These are phyloP conservation scores for Thalassia testudinum DNA, from an alignment of 116 monocot species.

Conservation along the genomic window DNA sequence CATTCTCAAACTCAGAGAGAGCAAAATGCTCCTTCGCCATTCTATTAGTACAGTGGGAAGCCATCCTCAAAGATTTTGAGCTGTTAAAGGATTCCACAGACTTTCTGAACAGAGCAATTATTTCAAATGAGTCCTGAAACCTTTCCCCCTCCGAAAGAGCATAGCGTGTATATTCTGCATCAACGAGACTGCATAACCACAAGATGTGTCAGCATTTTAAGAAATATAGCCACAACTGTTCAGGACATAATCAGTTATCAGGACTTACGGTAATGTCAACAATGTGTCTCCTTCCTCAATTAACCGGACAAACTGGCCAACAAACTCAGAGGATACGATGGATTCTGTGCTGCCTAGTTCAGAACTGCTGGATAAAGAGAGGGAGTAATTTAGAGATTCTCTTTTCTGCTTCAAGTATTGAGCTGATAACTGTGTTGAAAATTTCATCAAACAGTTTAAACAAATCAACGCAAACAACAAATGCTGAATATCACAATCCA, in stretches of 20 bases:
- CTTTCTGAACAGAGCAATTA: conserved; percentile 66
- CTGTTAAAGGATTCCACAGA: conserved; percentile 68
- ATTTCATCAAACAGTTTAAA: not conserved
- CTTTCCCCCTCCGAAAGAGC: conserved; percentile 52
- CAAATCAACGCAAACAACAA: too few species aligned
- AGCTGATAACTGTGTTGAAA: conserved; percentile 37
- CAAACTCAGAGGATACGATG: conserved; percentile 45
- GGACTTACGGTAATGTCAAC: conserved; percentile 52
- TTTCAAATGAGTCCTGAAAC: conserved; percentile 79
- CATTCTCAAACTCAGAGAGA: conserved; percentile 41
- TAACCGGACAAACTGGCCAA: conserved; percentile 68
- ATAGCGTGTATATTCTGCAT: conserved; percentile 61
- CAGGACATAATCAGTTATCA: not conserved
- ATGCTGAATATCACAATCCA: conserved; percentile 1
- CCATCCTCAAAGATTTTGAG: conserved; percentile 54
- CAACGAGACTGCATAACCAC: conserved; percentile 55
- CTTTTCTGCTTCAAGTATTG: conserved; percentile 65
- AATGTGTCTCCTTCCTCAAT: conserved; percentile 61
- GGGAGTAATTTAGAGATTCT: conserved; percentile 18
- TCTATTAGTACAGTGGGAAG: conserved; percentile 45
- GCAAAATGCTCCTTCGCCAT: conserved; percentile 76
- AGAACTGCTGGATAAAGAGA: conserved; percentile 15
- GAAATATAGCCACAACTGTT: conserved; percentile 1
- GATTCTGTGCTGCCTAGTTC: conserved; percentile 37
- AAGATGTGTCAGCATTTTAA: conserved; percentile 13